Base-by-base conservation (phyloP, 2,329 filamentous ascomycete species). In the Pseudocercospora fuligena region DNA sequence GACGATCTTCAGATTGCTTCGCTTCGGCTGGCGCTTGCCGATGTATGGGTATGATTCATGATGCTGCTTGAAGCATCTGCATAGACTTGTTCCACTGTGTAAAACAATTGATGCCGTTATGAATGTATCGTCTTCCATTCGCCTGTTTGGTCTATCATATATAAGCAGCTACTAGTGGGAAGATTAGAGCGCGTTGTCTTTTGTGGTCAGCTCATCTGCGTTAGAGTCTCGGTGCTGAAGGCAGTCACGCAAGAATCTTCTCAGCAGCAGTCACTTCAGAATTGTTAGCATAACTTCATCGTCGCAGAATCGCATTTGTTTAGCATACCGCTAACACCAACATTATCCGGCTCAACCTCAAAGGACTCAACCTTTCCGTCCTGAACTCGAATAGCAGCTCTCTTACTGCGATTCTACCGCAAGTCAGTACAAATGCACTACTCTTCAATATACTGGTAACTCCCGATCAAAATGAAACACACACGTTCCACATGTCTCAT, bases 371-470 rank as follows among this genome's bases (percentile, higher is more conserved):
- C 91, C 81, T 92, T 93, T 72, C 94, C 94, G 74, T 96, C 83
- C 82, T 97, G 89, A 61, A 96, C 83, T 60, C 94, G 86, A 63
- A 97, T 84, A 21, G 92, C 93, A 76, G 97, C 97, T 60, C 94
- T 88, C 88, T 97, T 97, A 81, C 91, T 91, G 70, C 94, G 89
- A 73, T 87, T 83, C 73, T 90, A 89, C 47, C 21, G 25, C 47
- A 11, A 25, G 47, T 51, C 47, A 51, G 40, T 46, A 51, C 25
- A n/a, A n/a, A 2, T 21, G 5, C 3, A 25, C 19, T 51, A n/a
- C 1, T 25, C 19, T 51, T 7, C n/a, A 4, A n/a, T 12, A 25
- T 23, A 1, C 2, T 51, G 47, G 47, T 51, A 51, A 5, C 11
- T 19, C 25, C 8, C 25, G 21, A 53, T 53, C 21, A 12, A 16